Evolutionary conservation across 371 early-diverging fungal genomes (phyloP), one percentile per base, ranked within the genome.

Genomic region (Capillidium rhysosporum): DNA sequence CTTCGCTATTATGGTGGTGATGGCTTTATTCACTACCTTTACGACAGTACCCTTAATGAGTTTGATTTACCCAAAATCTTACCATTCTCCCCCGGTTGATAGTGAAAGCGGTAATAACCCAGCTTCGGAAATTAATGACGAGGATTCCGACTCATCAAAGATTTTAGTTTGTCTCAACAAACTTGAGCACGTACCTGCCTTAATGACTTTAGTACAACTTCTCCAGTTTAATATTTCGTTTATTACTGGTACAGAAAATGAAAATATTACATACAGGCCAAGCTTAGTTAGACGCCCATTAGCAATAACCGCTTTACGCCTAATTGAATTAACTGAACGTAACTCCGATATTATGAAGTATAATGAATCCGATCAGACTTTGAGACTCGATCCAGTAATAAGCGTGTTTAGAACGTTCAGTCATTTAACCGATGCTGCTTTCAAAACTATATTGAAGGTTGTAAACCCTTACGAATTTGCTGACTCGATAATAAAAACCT

Each of bases 1-100:
- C 58, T 92, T 91, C 59, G 80, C 81, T n/a, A 86, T 92, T 52
- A 79, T 90, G 78, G 84, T 92, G 2, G 65, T 87, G 29, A 89
- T 88, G 88, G 88, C 88, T 9, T 60, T 91, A 24, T 65, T 84
- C 1, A 86, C 88, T 0, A 91, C 87, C 0, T 74, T 81, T 46
- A 71, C 82, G 61, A 91, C 89, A 0, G 71, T 77, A 2, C 85
- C 84, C 16, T 49, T 69, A 1, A 75, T 80, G 7, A 56, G 60
- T 16, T 64, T 54, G 52, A 47, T 82, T 9, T 80, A 82, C 54
- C 83, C 83, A 2, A 64, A 64, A 4, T 24, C 28, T 20, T 46
- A 55, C 34, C 10, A 46, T 25, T 10, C 10, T 25, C 9, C 9
- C 25, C 8, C 9, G 10, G 24, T 5, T 10, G 24, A 30, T 41